Conservation (phyloP, 345 rosid species). For the Brassica carinata region DNA sequence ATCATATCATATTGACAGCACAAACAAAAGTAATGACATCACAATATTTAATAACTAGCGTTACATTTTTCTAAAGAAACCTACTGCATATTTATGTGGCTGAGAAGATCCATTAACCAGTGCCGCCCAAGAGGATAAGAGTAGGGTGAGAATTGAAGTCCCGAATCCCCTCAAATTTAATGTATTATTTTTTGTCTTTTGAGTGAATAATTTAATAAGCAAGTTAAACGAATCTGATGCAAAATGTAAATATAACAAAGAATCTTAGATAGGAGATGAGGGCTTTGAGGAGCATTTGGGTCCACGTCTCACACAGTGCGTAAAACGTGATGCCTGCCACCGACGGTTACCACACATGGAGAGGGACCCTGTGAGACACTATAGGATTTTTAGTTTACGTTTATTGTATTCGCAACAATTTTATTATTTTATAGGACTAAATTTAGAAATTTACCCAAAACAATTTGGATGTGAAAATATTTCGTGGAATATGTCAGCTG, state of each 20-base stretch:
- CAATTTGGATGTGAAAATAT: not conserved
- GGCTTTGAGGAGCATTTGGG: slow-evolving; percentile 4
- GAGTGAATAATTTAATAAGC: not conserved
- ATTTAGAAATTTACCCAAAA: not conserved
- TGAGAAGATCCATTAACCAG: not conserved
- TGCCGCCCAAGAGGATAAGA: not conserved
- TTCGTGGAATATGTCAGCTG: not conserved
- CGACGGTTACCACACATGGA: slow-evolving; percentile 15
- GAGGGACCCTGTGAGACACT: not conserved
- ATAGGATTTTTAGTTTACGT: not conserved
- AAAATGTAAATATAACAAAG: slow-evolving; percentile 2
- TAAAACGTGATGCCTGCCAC: slow-evolving; percentile 10
- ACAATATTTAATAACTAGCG: not conserved
- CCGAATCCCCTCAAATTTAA: not conserved
- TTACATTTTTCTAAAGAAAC: not conserved
- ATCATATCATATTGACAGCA: not conserved
- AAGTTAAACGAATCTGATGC: slow-evolving; percentile 3
- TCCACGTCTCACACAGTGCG: slow-evolving; percentile 28
- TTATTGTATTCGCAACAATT: not conserved
- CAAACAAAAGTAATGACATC: not conserved
- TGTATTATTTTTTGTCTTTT: not conserved
- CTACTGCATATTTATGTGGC: not conserved
- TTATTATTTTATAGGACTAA: not conserved
- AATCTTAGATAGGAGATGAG: not conserved
- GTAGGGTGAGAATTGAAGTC: not conserved